Evolutionary conservation across 2,329 filamentous ascomycete species (phyloP), one percentile per base, ranked within the genome.

Genomic region (Paecilomyces niveus): DNA sequence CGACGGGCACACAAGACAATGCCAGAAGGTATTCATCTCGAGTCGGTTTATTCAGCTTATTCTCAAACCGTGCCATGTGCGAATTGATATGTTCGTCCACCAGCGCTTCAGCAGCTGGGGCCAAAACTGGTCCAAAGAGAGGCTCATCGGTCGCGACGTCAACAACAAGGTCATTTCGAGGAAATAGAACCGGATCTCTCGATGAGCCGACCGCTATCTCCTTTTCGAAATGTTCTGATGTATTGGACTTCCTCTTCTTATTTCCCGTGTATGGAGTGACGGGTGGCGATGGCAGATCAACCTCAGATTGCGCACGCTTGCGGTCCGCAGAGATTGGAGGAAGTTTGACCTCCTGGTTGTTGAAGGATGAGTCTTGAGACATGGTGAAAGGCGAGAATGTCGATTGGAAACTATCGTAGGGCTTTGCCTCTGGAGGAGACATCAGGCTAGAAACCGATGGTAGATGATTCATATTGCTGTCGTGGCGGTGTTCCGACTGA

Each of bases 341-440:
- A 11, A 78, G 67, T 57, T 68, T 76, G 61, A 74, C 67, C 22
- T 71, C 69, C 52, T 68, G 59, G 49, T 63, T 58, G 58, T 22
- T 22, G 22, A 66, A 66, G 13, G 68, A 64, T 45, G 60, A 60
- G 57, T 72, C 66, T 58, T 68, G 65, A 45, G 67, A 65, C 60
- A 67, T 67, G 57, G 63, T 61, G 59, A 67, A 68, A 24, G 70
- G 66, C 33, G 68, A 67, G 54, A 67, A 65, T 18, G 65, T 57
- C 51, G 67, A 63, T 58, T 71, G 66, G 64, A 78, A 78, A 54
- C 70, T 81, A 57, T 82, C 82, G 2, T 82, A 74, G 21, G 81
- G 80, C 54, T 77, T 84, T n/a, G 70, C 61, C 66, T 78, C 75
- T 58, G 76, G 76, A 49, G 76, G 76, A 62, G 76, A 78, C 74